Evolutionary conservation across 495 filamentous ascomycete species (phyloP).

Genomic region (Aspergillus nanangensis): DNA sequence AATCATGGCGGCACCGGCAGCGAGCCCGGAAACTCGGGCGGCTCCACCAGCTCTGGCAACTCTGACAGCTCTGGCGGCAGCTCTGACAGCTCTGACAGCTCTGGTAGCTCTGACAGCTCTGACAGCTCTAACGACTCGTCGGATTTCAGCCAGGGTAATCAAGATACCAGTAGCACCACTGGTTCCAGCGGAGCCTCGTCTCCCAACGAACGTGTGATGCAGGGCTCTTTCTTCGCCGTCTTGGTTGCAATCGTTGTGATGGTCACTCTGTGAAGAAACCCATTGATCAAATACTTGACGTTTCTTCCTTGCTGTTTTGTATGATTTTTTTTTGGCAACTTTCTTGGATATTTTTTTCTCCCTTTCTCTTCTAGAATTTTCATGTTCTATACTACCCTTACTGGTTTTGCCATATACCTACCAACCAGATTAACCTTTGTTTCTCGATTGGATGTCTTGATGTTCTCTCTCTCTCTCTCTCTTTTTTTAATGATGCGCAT

Average conservation of each 20-base stretch:
- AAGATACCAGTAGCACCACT: constrained; percentile 15
- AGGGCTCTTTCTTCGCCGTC: constrained; percentile 53
- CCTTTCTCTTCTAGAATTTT: constrained; percentile 1
- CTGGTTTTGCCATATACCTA: neutral
- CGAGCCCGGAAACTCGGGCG: constrained; percentile 19
- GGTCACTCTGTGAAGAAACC: constrained; percentile 44
- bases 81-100: constrained; percentile 15
- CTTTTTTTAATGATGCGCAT: constrained; percentile 8
- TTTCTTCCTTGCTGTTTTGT: constrained; percentile 12
- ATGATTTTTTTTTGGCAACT: constrained; percentile 17
- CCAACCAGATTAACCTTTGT: constrained; percentile 1
- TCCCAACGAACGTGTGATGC: constrained; percentile 40
- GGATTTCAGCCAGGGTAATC: constrained; percentile 14
- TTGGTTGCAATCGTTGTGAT: constrained; percentile 51
- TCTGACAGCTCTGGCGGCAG: constrained; percentile 10
- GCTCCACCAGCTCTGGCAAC: constrained; percentile 16
- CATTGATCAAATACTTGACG: neutral
- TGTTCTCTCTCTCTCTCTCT: constrained; percentile 11
- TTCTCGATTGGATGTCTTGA: constrained; percentile 13
- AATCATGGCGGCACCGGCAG: constrained; percentile 30
- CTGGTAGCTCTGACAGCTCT: constrained; percentile 13
- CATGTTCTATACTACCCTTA: neutral
- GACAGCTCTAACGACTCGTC: constrained; percentile 10
- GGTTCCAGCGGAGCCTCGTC: constrained; percentile 30
- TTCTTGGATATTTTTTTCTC: constrained; percentile 15